Conservation (phyloP, 768 basidiomycete species). For the Mycena belliarum region DNA sequence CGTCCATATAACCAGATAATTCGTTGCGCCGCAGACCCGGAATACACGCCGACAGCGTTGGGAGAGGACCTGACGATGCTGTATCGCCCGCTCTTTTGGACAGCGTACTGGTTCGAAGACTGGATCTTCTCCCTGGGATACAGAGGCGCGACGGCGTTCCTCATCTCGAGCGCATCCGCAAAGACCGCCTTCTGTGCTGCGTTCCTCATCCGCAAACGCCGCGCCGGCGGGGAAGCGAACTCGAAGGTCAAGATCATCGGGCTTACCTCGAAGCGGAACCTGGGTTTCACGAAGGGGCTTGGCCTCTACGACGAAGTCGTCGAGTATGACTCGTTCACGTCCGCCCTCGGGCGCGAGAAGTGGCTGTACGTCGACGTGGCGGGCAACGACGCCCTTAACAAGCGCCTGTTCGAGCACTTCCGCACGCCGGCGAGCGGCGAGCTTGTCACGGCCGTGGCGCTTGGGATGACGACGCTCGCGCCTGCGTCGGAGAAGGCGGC, state of each 20-base stretch:
- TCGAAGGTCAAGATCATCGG: conserved; percentile 47
- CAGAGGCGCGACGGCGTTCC: conserved; percentile 45
- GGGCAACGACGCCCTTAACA: conserved; percentile 54
- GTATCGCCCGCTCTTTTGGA: conserved; percentile 75
- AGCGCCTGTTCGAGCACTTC: conserved; percentile 43
- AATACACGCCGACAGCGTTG: conserved; percentile 48
- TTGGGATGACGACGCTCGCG: conserved; percentile 59
- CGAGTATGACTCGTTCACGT: conserved; percentile 50
- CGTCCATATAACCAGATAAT: conserved; percentile 69
- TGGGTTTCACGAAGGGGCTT: conserved; percentile 53
- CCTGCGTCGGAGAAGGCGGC: conserved; percentile 40
- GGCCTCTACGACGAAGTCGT: conserved; percentile 59
- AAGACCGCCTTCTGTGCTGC: conserved; percentile 75
- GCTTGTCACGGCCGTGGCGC: conserved; percentile 44
- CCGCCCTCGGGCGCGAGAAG: conserved; percentile 28
- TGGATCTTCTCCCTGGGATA: conserved; percentile 58
- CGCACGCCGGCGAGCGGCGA: conserved; percentile 34
- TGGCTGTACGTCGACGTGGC: conserved; percentile 70
- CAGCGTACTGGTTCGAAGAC: conserved; percentile 75
- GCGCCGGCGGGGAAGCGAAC: conserved; percentile 29
- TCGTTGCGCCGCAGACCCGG: conserved; percentile 56
- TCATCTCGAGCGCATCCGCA: conserved; percentile 71
- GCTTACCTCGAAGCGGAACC: conserved; percentile 58
- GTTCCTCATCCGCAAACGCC: conserved; percentile 54
- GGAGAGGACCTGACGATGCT: conserved; percentile 70